phyloP scores from a whole-genome alignment of 1,139 yeast species.

The Kurtzmaniella quercitrusa region DNA sequence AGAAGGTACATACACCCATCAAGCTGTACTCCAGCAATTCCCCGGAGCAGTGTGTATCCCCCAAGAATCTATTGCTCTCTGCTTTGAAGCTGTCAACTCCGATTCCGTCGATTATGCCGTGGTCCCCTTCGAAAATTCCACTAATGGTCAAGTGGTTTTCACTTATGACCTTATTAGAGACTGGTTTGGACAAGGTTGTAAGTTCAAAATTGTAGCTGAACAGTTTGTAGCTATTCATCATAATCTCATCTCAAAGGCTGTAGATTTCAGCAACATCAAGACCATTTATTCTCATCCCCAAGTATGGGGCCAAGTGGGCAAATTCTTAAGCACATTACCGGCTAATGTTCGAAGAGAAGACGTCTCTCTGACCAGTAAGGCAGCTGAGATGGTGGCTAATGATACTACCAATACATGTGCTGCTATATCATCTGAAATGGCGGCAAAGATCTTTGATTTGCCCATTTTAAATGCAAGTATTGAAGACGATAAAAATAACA shows the following conservation, averaged over 20 bases:
- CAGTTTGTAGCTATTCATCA: constrained; percentile 83
- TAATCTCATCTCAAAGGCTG: constrained; percentile 55
- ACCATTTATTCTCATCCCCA: constrained; percentile 90
- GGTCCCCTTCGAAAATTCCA: constrained; percentile 92
- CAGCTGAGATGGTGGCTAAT: constrained; percentile 60
- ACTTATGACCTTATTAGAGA: constrained; percentile 80
- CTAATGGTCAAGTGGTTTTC: constrained; percentile 88
- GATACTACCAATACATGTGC: constrained; percentile 36
- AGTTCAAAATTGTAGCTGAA: constrained; percentile 61
- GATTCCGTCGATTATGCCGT: constrained; percentile 62
- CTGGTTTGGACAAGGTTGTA: constrained; percentile 29
- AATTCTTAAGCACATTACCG: constrained; percentile 40
- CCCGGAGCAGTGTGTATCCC: constrained; percentile 43
- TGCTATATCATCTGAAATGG: constrained; percentile 51
- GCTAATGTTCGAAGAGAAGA: constrained; percentile 50
- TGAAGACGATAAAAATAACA: constrained; percentile 70
- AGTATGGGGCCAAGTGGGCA: constrained; percentile 90
- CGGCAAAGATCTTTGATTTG: constrained; percentile 59
- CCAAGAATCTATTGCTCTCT: constrained; percentile 52
- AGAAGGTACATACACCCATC: constrained; percentile 86
- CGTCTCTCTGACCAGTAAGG: constrained; percentile 75
- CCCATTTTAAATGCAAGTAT: constrained; percentile 54
- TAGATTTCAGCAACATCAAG: constrained; percentile 38
- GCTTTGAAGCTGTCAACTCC: constrained; percentile 52
- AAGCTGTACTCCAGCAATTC: constrained; percentile 82